phyloP scores from a whole-genome alignment of 306 rosid species.

The Medicago lupulina region DNA sequence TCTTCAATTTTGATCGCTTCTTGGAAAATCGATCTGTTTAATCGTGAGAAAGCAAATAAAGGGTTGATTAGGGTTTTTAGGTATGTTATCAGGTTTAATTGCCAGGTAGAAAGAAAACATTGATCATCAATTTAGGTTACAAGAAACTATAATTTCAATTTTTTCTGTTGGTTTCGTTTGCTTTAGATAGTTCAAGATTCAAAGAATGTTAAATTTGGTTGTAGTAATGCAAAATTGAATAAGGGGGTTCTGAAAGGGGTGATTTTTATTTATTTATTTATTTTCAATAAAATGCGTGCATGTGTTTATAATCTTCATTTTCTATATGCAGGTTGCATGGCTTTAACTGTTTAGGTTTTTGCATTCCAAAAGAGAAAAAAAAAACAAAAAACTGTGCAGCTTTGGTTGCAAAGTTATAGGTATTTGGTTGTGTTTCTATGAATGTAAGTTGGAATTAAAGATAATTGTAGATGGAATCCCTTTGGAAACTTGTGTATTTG shows the following conservation, averaged over 20 bases:
- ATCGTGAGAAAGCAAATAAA: conserved; percentile 1
- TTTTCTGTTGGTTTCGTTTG: conserved; percentile 31
- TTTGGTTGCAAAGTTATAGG: conserved; percentile 51
- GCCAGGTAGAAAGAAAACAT: not conserved
- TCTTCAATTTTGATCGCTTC: conserved; percentile 21
- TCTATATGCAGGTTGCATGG: conserved; percentile 76
- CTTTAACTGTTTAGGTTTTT: conserved; percentile 56
- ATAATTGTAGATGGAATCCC: conserved; percentile 68
- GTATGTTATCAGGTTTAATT: conserved; percentile 23
- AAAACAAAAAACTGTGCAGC: conserved; percentile 58
- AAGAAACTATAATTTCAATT: conserved; percentile 6
- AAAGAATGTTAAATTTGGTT: not conserved
- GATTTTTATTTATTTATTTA: not conserved
- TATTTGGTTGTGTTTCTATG: conserved; percentile 35
- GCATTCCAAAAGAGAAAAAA: conserved; percentile 29
- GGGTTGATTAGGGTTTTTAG: conserved; percentile 11
- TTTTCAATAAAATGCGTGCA: conserved; percentile 22
- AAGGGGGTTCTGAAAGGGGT: not conserved
- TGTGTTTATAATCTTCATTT: conserved; percentile 39
- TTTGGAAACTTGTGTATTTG: conserved; percentile 81
- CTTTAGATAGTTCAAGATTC: not conserved
- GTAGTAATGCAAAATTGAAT: conserved; percentile 15
- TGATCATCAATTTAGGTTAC: conserved; percentile 35
- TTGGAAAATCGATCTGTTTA: not conserved
- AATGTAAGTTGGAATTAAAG: conserved; percentile 38